phyloP scores from a whole-genome alignment of 176 grass and related monocot species.

The Carex scoparia region DNA sequence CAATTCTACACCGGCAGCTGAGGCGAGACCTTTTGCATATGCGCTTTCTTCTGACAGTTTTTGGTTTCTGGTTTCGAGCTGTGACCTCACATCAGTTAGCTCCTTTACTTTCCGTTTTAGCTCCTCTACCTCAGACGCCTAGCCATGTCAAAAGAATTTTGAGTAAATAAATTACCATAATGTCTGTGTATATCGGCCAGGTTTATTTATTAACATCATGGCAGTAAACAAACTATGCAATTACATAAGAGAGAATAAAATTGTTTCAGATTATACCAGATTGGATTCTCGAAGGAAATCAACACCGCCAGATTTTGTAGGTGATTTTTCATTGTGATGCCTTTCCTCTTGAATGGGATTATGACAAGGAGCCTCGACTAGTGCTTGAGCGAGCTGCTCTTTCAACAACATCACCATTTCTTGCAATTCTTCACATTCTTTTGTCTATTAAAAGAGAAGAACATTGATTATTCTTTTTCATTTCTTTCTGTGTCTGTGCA shows the following conservation, averaged over 20 bases:
- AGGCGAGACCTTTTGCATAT: constrained; percentile 92
- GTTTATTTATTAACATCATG: constrained; percentile 7
- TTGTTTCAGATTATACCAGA: constrained; percentile 38
- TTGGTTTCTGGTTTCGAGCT: constrained; percentile 70
- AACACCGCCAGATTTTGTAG: constrained; percentile 29
- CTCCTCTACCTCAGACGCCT: constrained; percentile 61
- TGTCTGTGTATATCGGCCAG: neutral
- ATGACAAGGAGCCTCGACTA: constrained; percentile 50
- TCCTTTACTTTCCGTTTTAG: constrained; percentile 67
- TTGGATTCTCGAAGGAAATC: constrained; percentile 38
- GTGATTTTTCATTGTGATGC: constrained; percentile 36
- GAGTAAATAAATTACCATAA: neutral
- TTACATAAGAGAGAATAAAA: constrained; percentile 11
- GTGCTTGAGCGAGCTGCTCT: constrained; percentile 58
- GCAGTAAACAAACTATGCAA: neutral
- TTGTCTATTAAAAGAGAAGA: constrained; percentile 47
- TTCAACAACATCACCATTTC: constrained; percentile 64
- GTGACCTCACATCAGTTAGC: constrained; percentile 52
- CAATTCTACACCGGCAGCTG: constrained; percentile 94
- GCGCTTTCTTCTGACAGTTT: constrained; percentile 92
- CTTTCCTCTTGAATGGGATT: constrained; percentile 27
- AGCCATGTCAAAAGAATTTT: constrained; percentile 5
- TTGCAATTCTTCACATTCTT: constrained; percentile 68
- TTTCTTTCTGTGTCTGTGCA: constrained; percentile 13
- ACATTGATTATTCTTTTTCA: constrained; percentile 16